Percentiles rank a stretch among this genome's conserved stretches.
phyloP scores from a whole-genome alignment of 2,329 filamentous ascomycete genomes.

The Exophiala calicioides region DNA sequence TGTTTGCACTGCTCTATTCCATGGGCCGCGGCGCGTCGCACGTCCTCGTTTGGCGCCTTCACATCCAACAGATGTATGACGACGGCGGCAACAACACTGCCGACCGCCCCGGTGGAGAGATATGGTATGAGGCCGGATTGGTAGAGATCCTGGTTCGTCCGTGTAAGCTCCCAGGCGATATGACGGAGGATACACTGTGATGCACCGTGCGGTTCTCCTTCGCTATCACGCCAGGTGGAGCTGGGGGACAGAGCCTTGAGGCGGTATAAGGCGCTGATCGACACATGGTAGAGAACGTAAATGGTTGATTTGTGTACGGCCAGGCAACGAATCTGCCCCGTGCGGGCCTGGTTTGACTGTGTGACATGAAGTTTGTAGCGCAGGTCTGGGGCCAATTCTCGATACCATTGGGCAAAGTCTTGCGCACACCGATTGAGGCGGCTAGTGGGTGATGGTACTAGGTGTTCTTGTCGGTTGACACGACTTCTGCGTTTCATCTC shows the following conservation, averaged over 20 bases:
- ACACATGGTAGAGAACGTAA: conserved; percentile 4
- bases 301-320: conserved; percentile 6
- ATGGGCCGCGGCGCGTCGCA: conserved; percentile 2
- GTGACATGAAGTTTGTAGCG: background rate
- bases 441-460: conserved; percentile 1
- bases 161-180: conserved; percentile 8
- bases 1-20: conserved; percentile 7
- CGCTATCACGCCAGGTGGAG: conserved; percentile 5
- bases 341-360: background rate
- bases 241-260: conserved; percentile 7
- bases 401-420: conserved; percentile 8
- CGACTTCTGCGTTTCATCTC: background rate
- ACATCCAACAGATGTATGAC: conserved; percentile 7
- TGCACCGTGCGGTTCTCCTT: background rate
- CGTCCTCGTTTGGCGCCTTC: conserved; percentile 2
- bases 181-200: conserved; percentile 7
- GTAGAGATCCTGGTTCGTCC: conserved; percentile 4
- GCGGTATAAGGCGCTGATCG: conserved; percentile 8
- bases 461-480: background rate
- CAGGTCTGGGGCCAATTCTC: background rate
- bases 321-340: background rate
- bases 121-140: conserved; percentile 1
- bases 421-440: conserved; percentile 4
- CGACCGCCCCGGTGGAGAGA: conserved; percentile 1
- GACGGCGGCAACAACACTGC: conserved; percentile 6